phyloP scores from a whole-genome alignment of 2,329 filamentous ascomycete species.

The Elsinoe fawcettii region DNA sequence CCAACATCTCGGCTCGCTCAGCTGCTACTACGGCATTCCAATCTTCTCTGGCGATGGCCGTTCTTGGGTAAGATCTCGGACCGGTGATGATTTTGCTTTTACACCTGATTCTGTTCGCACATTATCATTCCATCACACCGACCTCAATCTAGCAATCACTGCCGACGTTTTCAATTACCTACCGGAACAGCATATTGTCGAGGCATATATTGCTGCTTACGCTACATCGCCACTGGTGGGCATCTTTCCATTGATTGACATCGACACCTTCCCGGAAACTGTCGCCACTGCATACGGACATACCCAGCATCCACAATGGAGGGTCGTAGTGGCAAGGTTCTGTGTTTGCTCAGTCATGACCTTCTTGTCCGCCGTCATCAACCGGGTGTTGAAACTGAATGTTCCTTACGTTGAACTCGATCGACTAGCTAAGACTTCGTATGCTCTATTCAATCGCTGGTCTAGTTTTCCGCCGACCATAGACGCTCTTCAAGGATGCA shows the following conservation, averaged over 20 bases:
- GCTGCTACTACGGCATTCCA: conserved; percentile 4
- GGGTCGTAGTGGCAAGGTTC: neutral
- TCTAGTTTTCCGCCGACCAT: neutral
- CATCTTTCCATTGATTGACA: neutral
- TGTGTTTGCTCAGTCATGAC: neutral
- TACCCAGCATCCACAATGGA: neutral
- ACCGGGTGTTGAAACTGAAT: neutral
- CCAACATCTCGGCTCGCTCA: neutral
- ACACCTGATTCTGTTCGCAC: neutral
- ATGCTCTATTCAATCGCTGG: neutral
- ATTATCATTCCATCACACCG: neutral
- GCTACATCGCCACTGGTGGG: neutral
- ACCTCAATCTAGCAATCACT: neutral
- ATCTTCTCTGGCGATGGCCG: neutral
- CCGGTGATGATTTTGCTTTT: conserved; percentile 4
- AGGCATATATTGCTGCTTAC: neutral
- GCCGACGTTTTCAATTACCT: neutral
- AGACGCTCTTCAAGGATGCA: neutral
- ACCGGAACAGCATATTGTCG: neutral
- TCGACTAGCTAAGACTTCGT: neutral
- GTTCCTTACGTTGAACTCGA: neutral
- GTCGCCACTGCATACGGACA: neutral
- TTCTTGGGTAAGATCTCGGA: neutral
- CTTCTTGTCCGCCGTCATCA: neutral
- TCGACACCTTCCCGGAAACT: neutral